phyloP scores from a whole-genome alignment of 768 basidiomycete genomes.

The Agaricus subrufescens region DNA sequence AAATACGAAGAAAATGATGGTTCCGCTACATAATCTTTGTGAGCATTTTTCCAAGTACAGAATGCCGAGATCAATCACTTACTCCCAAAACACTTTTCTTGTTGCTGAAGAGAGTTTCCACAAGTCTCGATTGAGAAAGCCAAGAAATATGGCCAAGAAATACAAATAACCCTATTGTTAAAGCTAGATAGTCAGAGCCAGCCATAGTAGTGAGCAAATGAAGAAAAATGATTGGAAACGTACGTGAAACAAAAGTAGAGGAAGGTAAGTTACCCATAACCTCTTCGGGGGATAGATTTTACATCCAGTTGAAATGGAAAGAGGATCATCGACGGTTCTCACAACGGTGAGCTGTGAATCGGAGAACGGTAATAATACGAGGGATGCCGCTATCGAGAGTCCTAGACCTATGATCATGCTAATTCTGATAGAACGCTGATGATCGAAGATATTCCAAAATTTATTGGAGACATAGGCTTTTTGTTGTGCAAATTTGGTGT shows the following conservation, averaged over 20 bases:
- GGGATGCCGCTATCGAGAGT: constrained; percentile 1
- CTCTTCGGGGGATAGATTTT: background rate
- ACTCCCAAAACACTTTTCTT: constrained; percentile 10
- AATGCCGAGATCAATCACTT: background rate
- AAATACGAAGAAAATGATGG: background rate
- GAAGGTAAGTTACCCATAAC: constrained; percentile 1
- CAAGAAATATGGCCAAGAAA: background rate
- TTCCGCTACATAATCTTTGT: background rate
- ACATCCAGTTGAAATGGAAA: background rate
- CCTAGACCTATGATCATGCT: background rate
- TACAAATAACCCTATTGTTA: constrained; percentile 1
- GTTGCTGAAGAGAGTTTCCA: constrained; percentile 4
- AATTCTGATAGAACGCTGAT: background rate
- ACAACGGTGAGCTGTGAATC: background rate
- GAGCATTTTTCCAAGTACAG: background rate
- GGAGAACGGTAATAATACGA: background rate
- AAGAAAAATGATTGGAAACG: background rate
- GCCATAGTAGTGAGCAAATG: background rate
- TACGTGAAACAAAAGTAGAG: constrained; percentile 3
- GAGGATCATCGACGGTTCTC: background rate
- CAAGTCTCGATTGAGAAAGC: background rate
- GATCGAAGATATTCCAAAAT: constrained; percentile 6
- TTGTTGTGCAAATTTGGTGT: background rate
- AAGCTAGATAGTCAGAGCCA: background rate
- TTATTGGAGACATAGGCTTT: background rate